A percentile compares a stretch with the other conserved stretches of the same genome.
Conservation (phyloP, 2,329 filamentous ascomycete genomes). For the Epichloe bromicola region DNA sequence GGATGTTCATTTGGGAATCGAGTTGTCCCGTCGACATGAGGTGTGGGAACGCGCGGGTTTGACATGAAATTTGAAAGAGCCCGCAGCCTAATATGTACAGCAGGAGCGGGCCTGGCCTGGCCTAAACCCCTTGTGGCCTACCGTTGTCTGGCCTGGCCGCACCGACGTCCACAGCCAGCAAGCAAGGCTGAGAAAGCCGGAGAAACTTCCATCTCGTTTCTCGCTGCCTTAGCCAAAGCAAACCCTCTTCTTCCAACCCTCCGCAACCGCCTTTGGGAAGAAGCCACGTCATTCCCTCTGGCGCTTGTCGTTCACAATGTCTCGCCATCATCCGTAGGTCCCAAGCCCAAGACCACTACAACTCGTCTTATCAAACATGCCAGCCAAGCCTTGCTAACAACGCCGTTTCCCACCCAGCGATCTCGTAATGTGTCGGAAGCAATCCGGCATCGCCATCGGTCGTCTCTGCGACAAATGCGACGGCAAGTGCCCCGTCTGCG, state of each 20-base stretch:
- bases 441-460: slow-evolving; percentile 92
- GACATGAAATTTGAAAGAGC: too few species aligned
- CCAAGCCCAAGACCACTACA: neutral
- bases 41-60: too few species aligned
- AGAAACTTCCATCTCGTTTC: slow-evolving; percentile 7
- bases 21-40: neutral
- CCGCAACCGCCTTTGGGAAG: too few species aligned
- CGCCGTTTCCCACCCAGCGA: slow-evolving; percentile 42
- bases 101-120: neutral
- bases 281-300: neutral
- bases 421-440: slow-evolving; percentile 99
- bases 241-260: neutral
- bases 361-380: neutral
- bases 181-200: slow-evolving; percentile 35
- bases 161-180: neutral
- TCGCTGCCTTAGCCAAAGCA: neutral
- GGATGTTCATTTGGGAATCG: neutral
- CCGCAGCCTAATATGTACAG: too few species aligned
- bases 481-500: slow-evolving; percentile 97
- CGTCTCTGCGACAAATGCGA: slow-evolving; percentile 99
- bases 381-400: slow-evolving; percentile 13
- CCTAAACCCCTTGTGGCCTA: neutral
- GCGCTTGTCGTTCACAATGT: slow-evolving; percentile 42
- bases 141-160: neutral
- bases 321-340: slow-evolving; percentile 80